Evolutionary conservation across 306 rosid species (phyloP), one percentile per base, ranked within the genome.

Genomic region (Cucumis cinereus): DNA sequence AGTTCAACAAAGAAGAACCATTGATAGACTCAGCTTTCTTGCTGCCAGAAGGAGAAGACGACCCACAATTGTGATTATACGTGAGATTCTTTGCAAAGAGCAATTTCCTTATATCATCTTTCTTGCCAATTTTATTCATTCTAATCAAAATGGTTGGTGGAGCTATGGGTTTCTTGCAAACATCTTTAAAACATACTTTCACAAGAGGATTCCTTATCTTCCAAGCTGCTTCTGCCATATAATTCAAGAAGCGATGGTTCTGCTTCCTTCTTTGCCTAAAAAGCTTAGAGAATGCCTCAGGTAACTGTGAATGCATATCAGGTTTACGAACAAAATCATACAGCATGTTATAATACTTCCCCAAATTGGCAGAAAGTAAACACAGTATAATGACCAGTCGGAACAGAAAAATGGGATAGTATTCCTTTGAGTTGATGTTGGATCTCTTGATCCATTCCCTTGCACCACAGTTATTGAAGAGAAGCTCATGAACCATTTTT

Each of bases 201-300:
- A 86, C 84, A 57, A 88, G 81, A 41, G 92, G 88, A 83, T 88
- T 81, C 77, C 69, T 79, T 72, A 86, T 74, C 74, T 77, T 26
- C 63, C 79, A 77, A 78, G 84, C 78, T 61, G 85, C 92, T 69
- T 86, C 78, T 8, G 88, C 88, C 76, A 80, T 53, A 64, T 75
- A 80, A 45, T 79, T 57, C 57, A 82, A 49, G 77, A 47, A 41
- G 4, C 7, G 33, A 77, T 4, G 14, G 47, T 63, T 62, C 24
- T 17, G 73, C 9, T 75, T 82, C 76, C 22, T 54, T 67, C 84
- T 82, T 66, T 60, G 69, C 55, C 7, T 33, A 77, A 86, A 78
- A 58, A 82, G 72, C 50, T 79, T 38, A 41, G 1, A 2, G 74
- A 88, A 86, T 10, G 78, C 83, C 0, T 0, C 0, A 0, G 92